phyloP scores from a whole-genome alignment of 192 early-diverging fungal genomes.

The Gryganskiella cystojenkinii region DNA sequence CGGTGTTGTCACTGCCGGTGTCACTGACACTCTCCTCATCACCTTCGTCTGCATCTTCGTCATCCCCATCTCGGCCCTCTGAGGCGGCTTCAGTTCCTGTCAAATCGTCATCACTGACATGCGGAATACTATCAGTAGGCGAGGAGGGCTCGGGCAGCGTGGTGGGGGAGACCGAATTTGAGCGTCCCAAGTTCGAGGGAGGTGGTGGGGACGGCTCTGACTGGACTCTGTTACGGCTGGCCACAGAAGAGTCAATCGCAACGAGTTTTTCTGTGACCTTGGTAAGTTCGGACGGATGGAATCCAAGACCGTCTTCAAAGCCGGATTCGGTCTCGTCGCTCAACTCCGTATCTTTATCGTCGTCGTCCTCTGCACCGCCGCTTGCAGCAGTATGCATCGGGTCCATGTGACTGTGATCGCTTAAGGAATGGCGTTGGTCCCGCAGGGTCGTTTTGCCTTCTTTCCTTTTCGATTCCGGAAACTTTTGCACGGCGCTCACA shows the following conservation, averaged over 20 bases:
- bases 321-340: conserved; percentile 35
- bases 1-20: conserved; percentile 30
- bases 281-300: background rate
- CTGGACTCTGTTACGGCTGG: background rate
- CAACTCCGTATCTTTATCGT: conserved; percentile 11
- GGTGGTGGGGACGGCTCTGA: background rate
- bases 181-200: background rate
- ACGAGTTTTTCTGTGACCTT: background rate
- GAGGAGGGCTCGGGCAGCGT: too few species aligned
- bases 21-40: conserved; percentile 41
- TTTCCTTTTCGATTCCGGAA: background rate
- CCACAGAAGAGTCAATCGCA: too few species aligned
- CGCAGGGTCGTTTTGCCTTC: background rate
- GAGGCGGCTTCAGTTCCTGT: too few species aligned
- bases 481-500: background rate
- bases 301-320: conserved; percentile 12
- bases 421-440: conserved; percentile 10
- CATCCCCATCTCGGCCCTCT: too few species aligned
- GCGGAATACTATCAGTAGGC: background rate
- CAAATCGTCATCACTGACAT: too few species aligned
- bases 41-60: background rate
- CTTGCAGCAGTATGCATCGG: background rate
- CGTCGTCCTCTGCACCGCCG: conserved; percentile 6
- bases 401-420: conserved; percentile 12
- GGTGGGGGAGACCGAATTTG: background rate